Percentiles rank a stretch among this genome's conserved stretches.
Evolutionary conservation across 805 yeast genomes (phyloP).

Genomic region (Lachancea meyersii): DNA sequence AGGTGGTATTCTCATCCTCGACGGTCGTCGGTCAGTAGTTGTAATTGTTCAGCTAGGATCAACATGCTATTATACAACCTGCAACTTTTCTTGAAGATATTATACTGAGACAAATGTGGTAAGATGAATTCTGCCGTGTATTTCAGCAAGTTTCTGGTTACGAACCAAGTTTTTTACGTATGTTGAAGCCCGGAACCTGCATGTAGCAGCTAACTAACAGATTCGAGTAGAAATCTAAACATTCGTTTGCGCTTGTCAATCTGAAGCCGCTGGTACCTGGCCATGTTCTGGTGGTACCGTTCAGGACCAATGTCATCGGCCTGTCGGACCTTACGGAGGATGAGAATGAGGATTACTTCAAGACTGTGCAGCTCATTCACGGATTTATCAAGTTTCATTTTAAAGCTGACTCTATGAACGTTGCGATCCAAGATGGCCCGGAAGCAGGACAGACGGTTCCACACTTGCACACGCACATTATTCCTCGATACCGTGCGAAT

Average conservation of each 20-base stretch:
- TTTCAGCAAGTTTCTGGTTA: slow-evolving; percentile 32
- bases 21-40: background rate
- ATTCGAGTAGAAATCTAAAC: slow-evolving; percentile 44
- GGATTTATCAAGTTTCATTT: slow-evolving; percentile 58
- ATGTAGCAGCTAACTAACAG: background rate
- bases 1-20: background rate
- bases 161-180: slow-evolving; percentile 32
- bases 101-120: no score
- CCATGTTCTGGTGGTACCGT: slow-evolving; percentile 83
- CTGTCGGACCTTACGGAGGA: slow-evolving; percentile 64
- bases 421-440: slow-evolving; percentile 94
- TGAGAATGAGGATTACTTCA: slow-evolving; percentile 74
- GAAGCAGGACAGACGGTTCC: slow-evolving; percentile 96
- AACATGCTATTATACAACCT: no score
- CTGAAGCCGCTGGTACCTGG: slow-evolving; percentile 91
- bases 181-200: slow-evolving; percentile 6
- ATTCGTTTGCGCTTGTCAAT: slow-evolving; percentile 82
- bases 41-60: background rate
- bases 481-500: slow-evolving; percentile 62
- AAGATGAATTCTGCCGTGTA: slow-evolving; percentile 17
- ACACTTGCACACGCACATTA: slow-evolving; percentile 88
- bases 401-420: slow-evolving; percentile 76
- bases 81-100: no score
- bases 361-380: slow-evolving; percentile 65
- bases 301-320: slow-evolving; percentile 53